phyloP scores from a whole-genome alignment of 495 filamentous ascomycete species.

The Annulohypoxylon nitens region DNA sequence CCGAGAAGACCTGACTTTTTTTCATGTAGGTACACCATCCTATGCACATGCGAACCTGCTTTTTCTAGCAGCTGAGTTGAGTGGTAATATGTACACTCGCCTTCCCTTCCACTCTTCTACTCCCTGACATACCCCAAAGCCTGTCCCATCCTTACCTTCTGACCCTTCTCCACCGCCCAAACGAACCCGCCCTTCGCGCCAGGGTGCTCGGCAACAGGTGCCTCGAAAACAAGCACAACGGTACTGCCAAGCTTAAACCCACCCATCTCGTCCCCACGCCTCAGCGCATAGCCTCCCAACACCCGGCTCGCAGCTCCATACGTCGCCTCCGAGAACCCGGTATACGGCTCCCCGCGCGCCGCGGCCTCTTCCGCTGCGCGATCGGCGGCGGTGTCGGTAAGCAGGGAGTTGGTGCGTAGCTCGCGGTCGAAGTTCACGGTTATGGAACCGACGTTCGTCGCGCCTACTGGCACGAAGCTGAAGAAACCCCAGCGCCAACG shows the following conservation, averaged over 20 bases:
- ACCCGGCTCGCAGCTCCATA: constrained; percentile 83
- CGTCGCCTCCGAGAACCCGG: constrained; percentile 89
- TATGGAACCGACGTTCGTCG: constrained; percentile 98
- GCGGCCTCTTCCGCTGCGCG: constrained; percentile 81
- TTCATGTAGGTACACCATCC: neutral
- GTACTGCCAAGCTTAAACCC: constrained; percentile 97
- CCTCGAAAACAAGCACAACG: constrained; percentile 97
- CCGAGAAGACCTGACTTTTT: neutral
- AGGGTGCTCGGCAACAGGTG: constrained; percentile 76
- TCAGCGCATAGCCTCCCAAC: constrained; percentile 84
- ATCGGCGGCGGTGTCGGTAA: constrained; percentile 90
- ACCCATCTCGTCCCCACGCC: constrained; percentile 95
- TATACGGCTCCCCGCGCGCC: constrained; percentile 80
- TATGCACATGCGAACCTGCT: neutral
- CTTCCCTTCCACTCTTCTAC: neutral
- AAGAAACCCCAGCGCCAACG: constrained; percentile 99
- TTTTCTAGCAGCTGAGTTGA: neutral
- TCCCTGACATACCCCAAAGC: constrained; percentile 74
- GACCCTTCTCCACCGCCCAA: constrained; percentile 87
- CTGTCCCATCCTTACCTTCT: constrained; percentile 89
- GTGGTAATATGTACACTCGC: neutral
- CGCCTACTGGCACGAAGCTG: constrained; percentile 93
- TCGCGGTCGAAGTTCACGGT: constrained; percentile 97
- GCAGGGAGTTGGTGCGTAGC: constrained; percentile 89
- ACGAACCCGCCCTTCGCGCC: constrained; percentile 82